These are phyloP conservation scores for Mesotaenium endlicherianum DNA, from an alignment of 139 green algal species.

Conservation along the genomic window DNA sequence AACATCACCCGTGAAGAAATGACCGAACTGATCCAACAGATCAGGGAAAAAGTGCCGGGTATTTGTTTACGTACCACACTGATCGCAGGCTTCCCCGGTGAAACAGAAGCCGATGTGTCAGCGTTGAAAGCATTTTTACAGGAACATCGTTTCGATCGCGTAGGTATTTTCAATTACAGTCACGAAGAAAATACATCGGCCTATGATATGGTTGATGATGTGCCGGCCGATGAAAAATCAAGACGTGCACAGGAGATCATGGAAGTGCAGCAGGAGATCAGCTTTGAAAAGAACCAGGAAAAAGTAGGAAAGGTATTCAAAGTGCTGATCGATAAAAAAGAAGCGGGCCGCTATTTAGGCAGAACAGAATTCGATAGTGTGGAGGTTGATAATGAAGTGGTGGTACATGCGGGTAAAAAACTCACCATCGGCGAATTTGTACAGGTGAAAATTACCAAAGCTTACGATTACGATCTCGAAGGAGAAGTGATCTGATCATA, in stretches of 20 bases:
- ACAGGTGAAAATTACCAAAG: too few species aligned
- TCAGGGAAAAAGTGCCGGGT: constrained; percentile 73
- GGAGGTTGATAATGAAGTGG: too few species aligned
- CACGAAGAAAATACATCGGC: constrained; percentile 89
- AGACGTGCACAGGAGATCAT: constrained; percentile 75
- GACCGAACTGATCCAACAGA: constrained; percentile 67
- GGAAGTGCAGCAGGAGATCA: constrained; percentile 71
- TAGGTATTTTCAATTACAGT: constrained; percentile 79
- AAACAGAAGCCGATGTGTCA: constrained; percentile 70
- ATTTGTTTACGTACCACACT: constrained; percentile 86
- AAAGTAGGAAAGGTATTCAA: constrained; percentile 71
- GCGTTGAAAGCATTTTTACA: constrained; percentile 76
- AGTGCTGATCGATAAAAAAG: constrained; percentile 65
- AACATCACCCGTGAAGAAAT: constrained; percentile 37
- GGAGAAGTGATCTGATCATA: too few species aligned
- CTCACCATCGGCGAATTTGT: too few species aligned
- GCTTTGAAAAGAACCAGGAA: constrained; percentile 62
- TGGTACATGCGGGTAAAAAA: too few species aligned
- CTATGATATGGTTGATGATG: constrained; percentile 64
- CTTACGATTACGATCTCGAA: too few species aligned
- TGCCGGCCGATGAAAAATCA: constrained; percentile 47
- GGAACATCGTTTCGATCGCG: constrained; percentile 75
- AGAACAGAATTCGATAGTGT: too few species aligned
- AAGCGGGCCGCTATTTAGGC: not conserved
- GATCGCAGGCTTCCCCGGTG: constrained; percentile 68